phyloP scores from a whole-genome alignment of 78 protist genomes.

The Dictyostelium brefeldianum region DNA sequence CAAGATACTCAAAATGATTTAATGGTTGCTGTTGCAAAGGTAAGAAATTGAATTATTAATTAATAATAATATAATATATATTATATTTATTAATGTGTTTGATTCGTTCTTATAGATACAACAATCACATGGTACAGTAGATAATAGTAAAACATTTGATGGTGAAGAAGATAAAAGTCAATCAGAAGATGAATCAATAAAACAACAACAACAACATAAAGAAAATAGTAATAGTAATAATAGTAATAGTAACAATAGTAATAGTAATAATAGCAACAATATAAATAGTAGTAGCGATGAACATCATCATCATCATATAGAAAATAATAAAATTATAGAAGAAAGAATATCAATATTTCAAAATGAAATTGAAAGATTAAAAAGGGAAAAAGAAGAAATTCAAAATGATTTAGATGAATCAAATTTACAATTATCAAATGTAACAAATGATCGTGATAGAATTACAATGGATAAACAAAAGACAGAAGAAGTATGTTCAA shows the following conservation, averaged over 20 bases:
- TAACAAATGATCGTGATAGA: neutral
- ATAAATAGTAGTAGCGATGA: neutral
- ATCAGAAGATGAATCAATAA: neutral
- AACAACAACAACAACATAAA: neutral
- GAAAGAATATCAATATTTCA: neutral
- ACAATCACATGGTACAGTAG: slow-evolving; percentile 3
- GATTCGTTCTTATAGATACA: slow-evolving; percentile 22
- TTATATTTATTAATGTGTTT: too few species aligned
- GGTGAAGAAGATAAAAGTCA: neutral
- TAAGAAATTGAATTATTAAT: neutral
- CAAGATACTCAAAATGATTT: slow-evolving; percentile 60
- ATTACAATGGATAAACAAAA: slow-evolving; percentile 32
- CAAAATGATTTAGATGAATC: slow-evolving; percentile 59
- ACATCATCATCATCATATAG: neutral
- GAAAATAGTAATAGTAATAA: neutral
- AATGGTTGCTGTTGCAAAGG: slow-evolving; percentile 35
- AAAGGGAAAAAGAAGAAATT: slow-evolving; percentile 21
- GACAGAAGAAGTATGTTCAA: slow-evolving; percentile 36
- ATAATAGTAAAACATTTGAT: slow-evolving; percentile 21
- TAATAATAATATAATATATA: neutral
- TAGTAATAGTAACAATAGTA: neutral
- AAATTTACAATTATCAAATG: neutral
- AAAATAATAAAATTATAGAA: neutral
- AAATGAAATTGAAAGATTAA: slow-evolving; percentile 20
- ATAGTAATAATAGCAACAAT: neutral